Evolutionary conservation across 257 asterid species (phyloP).

Genomic region (Plantago ovata): DNA sequence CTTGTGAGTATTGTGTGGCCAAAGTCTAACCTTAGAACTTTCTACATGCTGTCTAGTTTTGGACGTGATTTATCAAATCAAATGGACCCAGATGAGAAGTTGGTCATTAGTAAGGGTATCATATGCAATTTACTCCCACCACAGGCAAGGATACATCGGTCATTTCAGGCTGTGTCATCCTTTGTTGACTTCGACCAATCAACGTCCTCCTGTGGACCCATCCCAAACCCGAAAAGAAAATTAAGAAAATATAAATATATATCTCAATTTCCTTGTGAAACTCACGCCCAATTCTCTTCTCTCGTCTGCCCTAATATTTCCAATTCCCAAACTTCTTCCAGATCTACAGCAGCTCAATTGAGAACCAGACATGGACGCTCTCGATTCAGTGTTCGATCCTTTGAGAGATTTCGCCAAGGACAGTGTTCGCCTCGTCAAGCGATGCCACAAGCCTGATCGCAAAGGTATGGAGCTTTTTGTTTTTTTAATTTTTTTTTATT

Average conservation of each 20-base stretch:
- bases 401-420: slow-evolving; percentile 55
- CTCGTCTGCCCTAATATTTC: neutral
- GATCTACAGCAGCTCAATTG: slow-evolving; percentile 15
- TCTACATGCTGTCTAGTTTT: too few species aligned
- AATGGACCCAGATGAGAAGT: too few species aligned
- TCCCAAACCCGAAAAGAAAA: neutral
- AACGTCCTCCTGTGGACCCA: slow-evolving; percentile 1
- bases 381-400: slow-evolving; percentile 58
- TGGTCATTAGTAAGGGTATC: too few species aligned
- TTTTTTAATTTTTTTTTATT: neutral
- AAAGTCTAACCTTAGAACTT: too few species aligned
- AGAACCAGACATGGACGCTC: slow-evolving; percentile 34
- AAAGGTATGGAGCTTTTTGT: slow-evolving; percentile 32
- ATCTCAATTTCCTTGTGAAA: neutral
- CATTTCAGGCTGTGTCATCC: neutral
- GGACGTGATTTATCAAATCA: too few species aligned
- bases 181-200: slow-evolving; percentile 6
- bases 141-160: neutral
- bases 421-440: slow-evolving; percentile 57
- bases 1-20: too few species aligned
- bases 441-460: slow-evolving; percentile 71
- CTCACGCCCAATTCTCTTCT: neutral
- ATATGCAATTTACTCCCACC: too few species aligned
- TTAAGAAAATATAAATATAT: too few species aligned
- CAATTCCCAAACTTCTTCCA: slow-evolving; percentile 14